These are phyloP conservation scores for Diaporthe ilicicola DNA, from an alignment of 2,329 filamentous ascomycete species.

Conservation along the genomic window DNA sequence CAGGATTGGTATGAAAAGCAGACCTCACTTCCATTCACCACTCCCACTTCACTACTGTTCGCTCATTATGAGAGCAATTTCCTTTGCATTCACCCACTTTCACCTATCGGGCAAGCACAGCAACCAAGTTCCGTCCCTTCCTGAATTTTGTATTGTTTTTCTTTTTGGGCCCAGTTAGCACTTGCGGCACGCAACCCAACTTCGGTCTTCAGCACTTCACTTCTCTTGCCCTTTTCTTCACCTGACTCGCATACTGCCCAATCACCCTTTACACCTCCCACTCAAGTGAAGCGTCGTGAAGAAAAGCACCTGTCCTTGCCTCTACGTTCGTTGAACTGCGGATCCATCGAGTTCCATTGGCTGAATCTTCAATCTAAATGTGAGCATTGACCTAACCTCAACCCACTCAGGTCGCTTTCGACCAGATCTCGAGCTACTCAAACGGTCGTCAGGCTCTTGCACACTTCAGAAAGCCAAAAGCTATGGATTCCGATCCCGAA, in stretches of 20 bases:
- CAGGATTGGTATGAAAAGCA: constrained; percentile 9
- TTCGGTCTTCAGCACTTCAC: too few relatives aligned
- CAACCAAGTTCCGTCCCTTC: too few relatives aligned
- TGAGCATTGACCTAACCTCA: background rate
- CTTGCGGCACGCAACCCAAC: too few relatives aligned
- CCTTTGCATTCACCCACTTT: background rate
- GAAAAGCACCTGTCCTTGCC: background rate
- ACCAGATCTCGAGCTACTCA: constrained; percentile 39
- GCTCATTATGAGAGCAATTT: too few relatives aligned
- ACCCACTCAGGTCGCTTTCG: constrained; percentile 39
- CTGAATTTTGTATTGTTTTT: too few relatives aligned
- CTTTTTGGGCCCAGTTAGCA: too few relatives aligned
- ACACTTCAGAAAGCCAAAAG: constrained; percentile 35
- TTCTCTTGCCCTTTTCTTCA: too few relatives aligned
- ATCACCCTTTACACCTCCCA: too few relatives aligned
- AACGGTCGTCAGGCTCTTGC: constrained; percentile 38
- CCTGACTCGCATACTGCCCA: too few relatives aligned
- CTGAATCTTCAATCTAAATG: background rate
- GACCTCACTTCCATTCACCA: background rate
- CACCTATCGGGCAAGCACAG: too few relatives aligned
- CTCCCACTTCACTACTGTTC: background rate
- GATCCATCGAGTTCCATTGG: too few relatives aligned
- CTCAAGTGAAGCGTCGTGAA: too few relatives aligned
- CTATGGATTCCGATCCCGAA: constrained; percentile 30
- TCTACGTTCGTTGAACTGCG: background rate